Percentiles rank a stretch among this genome's conserved stretches.
Conservation (phyloP, 2,329 filamentous ascomycete genomes). For the Ophiostoma piceae region DNA sequence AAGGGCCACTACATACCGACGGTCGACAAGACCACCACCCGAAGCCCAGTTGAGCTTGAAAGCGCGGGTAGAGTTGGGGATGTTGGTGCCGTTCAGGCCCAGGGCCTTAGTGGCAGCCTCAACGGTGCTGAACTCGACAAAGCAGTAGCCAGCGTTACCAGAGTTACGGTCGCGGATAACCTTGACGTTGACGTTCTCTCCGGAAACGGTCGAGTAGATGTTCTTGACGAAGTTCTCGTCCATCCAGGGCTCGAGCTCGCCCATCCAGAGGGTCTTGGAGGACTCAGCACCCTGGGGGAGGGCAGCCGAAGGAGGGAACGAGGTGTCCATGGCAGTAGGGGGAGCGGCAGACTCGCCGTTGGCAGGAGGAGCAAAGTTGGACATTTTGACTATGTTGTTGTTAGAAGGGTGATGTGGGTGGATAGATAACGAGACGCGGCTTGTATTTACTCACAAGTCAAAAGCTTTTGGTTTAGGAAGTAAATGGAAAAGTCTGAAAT, state of each 20-base stretch:
- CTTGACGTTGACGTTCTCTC: slow-evolving; percentile 95
- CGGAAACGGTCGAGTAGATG: slow-evolving; percentile 81
- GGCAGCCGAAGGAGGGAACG: slow-evolving; percentile 27
- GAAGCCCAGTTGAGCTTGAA: slow-evolving; percentile 99
- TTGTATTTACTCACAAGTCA: slow-evolving; percentile 18
- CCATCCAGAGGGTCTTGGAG: slow-evolving; percentile 73
- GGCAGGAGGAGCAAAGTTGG: slow-evolving; percentile 26
- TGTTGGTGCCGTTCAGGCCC: slow-evolving; percentile 77
- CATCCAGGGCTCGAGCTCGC: slow-evolving; percentile 97
- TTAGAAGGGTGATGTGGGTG: not conserved
- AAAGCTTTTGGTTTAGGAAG: slow-evolving; percentile 14
- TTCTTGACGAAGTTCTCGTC: slow-evolving; percentile 98
- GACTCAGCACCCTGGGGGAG: slow-evolving; percentile 39
- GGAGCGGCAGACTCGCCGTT: slow-evolving; percentile 28
- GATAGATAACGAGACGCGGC: not conserved
- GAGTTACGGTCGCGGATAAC: slow-evolving; percentile 99
- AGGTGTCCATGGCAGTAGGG: slow-evolving; percentile 29
- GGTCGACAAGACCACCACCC: slow-evolving; percentile 88
- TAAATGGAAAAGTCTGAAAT: not conserved
- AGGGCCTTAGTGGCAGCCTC: slow-evolving; percentile 89
- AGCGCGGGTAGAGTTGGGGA: slow-evolving; percentile 87
- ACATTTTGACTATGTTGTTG: slow-evolving; percentile 23
- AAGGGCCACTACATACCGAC: slow-evolving; percentile 57
- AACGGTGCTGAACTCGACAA: slow-evolving; percentile 82
- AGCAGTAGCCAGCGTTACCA: slow-evolving; percentile 97